Percentiles rank a stretch among this genome's conserved stretches.
These are phyloP conservation scores for Rhodotorula kratochvilovae DNA, from an alignment of 768 basidiomycete genomes.

Conservation along the genomic window DNA sequence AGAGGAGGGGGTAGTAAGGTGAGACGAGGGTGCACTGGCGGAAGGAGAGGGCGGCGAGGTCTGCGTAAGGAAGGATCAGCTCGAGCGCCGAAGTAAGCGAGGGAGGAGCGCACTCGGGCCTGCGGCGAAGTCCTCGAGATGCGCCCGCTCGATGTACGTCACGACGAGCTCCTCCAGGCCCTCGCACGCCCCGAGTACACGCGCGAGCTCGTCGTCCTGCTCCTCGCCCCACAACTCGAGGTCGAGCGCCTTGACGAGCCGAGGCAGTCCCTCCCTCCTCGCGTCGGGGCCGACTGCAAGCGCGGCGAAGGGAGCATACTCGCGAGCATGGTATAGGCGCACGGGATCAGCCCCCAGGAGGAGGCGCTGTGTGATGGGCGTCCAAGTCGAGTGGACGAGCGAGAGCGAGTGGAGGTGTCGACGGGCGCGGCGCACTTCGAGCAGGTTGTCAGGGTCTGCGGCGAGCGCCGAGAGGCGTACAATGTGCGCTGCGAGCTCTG, in stretches of 20 bases:
- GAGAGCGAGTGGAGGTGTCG: neutral
- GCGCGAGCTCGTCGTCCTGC: neutral
- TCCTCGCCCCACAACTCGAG: constrained; percentile 10
- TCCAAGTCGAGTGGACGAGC: constrained; percentile 9
- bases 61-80: neutral
- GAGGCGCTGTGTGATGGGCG: neutral
- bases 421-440: neutral
- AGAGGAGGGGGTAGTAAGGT: neutral
- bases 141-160: neutral
- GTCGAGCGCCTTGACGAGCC: neutral
- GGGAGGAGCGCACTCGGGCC: neutral
- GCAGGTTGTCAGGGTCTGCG: neutral
- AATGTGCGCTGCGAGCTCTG: constrained; percentile 9
- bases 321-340: neutral
- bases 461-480: neutral
- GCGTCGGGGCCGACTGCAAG: neutral
- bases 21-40: constrained; percentile 23
- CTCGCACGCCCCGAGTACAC: neutral
- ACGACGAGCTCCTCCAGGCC: neutral
- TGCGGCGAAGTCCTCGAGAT: neutral
- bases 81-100: neutral
- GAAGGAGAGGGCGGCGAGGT: constrained; percentile 1
- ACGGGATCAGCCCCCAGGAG: neutral
- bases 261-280: neutral
- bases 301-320: neutral